These are phyloP conservation scores for Entomortierella lignicola DNA, from an alignment of 192 early-diverging fungal species.

Conservation along the genomic window DNA sequence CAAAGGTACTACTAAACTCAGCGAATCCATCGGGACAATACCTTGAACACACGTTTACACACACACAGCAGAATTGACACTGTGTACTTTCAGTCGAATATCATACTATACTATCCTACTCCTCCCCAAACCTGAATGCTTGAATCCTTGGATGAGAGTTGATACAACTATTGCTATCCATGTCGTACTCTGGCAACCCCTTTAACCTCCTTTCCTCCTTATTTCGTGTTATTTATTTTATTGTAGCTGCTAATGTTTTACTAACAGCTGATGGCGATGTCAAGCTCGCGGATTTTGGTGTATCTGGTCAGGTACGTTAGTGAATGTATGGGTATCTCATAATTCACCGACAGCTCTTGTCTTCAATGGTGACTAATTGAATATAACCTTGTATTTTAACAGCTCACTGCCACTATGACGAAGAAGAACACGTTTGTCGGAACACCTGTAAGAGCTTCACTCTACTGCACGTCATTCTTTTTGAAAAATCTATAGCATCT, in stretches of 20 bases:
- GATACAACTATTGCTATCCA: not conserved
- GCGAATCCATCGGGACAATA: too few relatives aligned
- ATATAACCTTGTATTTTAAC: not conserved
- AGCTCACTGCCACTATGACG: conserved; percentile 88
- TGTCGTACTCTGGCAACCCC: too few relatives aligned
- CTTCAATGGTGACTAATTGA: not conserved
- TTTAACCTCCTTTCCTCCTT: not conserved
- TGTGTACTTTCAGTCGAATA: too few relatives aligned
- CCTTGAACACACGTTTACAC: too few relatives aligned
- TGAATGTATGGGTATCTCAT: not conserved
- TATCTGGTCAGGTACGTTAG: conserved; percentile 82
- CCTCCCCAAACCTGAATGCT: too few relatives aligned
- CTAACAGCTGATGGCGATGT: conserved; percentile 65
- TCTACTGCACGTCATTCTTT: not conserved
- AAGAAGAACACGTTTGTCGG: conserved; percentile 99
- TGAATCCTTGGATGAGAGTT: too few relatives aligned
- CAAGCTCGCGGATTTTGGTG: conserved; percentile 98
- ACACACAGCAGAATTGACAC: too few relatives aligned
- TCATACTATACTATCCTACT: too few relatives aligned
- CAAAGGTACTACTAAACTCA: conserved; percentile 31
- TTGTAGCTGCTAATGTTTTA: conserved; percentile 85
- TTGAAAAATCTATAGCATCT: too few relatives aligned
- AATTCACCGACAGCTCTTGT: not conserved
- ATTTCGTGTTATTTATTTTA: not conserved
- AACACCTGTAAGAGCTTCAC: conserved; percentile 73